Evolutionary conservation across 2,329 filamentous ascomycete species (phyloP), one percentile per base, ranked within the genome.

Genomic region (Aspergillus ochraceoroseus): DNA sequence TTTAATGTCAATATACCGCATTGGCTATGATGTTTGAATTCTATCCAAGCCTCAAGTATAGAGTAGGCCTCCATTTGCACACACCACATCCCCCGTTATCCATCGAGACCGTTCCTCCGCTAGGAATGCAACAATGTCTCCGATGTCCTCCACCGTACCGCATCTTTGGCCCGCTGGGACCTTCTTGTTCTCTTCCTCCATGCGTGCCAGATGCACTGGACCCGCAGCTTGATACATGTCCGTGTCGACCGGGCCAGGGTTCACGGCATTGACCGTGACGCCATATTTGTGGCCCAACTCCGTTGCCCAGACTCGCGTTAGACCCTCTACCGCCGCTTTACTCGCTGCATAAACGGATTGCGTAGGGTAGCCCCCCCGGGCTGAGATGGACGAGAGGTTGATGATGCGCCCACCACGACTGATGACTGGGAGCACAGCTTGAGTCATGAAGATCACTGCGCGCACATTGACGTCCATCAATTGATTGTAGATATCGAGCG

Each of bases 281-380:
- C 55, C 55, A 38, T 61, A 61, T 15, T 52, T 48, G 4, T 48
- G 51, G 0, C 55, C 51, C 27, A 62, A 33, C 20, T 63, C 58
- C 4, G 44, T 51, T 4, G 74, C 68, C 77, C 77, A 81, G 0
- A 74, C 73, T 13, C 77, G 66, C n/a, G 77, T 80, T 73, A 81
- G 77, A 25, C 74, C 71, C 56, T 82, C 78, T 6, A 81, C 58
- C 0, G 77, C 77, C 1, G 74, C 78, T 55, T 82, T 81, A 34
- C 73, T 78, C n/a, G 75, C 78, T 7, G 74, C 75, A 52, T 81
- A 82, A 32, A 80, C 68, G 7, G 71, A 73, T 49, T 79, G 75
- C 3, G 45, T 47, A 6, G 45, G 22, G 17, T 46, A 48, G 2
- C 49, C 49, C 19, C 44, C 50, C 4, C 51, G 35, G 2, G 47